Evolutionary conservation across 106 monocot genomes (phyloP), one percentile per base, ranked within the genome.

Genomic region (Vanilla planifolia): DNA sequence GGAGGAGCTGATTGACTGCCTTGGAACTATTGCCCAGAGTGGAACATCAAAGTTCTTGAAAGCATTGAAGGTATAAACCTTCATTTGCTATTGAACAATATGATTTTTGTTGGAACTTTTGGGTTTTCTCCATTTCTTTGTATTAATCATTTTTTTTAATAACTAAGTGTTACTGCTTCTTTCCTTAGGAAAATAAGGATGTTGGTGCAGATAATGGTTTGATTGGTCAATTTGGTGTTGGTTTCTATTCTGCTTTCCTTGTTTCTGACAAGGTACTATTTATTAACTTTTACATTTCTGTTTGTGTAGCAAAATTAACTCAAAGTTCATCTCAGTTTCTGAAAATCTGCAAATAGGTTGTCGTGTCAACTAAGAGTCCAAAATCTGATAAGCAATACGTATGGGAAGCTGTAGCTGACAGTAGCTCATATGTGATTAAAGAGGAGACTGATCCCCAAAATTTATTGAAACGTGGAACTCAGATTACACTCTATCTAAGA

Each of bases 181-280:
- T 45, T 65, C 6, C 61, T 37, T 40, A 96, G 96, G 96, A 96
- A 63, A 96, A 96, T 57, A 79, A 96, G 55, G 96, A 96, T 77
- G 16, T 91, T 60, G 96, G 96, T 11, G 64, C 91, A 40, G 96
- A 96, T 58, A 96, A 87, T 79, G 72, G 91, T 51, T 79, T 96
- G 67, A 96, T 96, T 48, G 96, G 96, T 45, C 96, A 96, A 58
- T 96, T 96, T 77, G 96, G 96, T 70, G 96, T 96, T 75, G 96
- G 96, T 39, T 96, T 96, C 66, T 96, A 96, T 66, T 96, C 96
- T 19, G 96, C 96, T 73, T 96, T 96, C 75, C 91, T 96, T 61
- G 96, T 96, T 66, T 78, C 96, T 14, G 96, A 96, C 6, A 81
- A 56, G 85, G 96, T 91, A 75, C 39, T 66, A 24, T 20, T 6